Evolutionary conservation across 257 asterid species (phyloP), one percentile per base, ranked within the genome.

Genomic region (Datura wrightii): DNA sequence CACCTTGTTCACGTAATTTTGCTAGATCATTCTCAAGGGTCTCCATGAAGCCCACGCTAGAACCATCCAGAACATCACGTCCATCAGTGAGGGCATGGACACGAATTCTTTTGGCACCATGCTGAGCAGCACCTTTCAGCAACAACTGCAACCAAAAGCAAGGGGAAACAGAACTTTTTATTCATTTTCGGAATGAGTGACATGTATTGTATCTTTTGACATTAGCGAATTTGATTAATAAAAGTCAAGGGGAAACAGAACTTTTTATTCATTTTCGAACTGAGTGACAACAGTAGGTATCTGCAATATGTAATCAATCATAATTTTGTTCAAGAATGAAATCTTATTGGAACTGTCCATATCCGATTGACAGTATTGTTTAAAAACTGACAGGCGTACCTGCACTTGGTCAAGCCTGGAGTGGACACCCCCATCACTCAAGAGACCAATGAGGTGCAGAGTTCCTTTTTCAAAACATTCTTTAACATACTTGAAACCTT

Each of bases 341-440:
- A 24, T 24, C 31, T 24, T 24, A 24, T 24, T 24, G 31, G 31
- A 24, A 24, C 31, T 24, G 31, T 24, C 31, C 31, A 24, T 24
- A 24, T 24, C 31, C 31, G 31, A 24, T 24, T 24, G 52, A 18
- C 19, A 16, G 42, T 44, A 37, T 10, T 59, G 56, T 74, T 48
- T 46, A 74, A 48, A 24, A 74, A 31, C 41, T 59, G 34, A 39
- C 1, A 84, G 59, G 81, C 55, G 18, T 90, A 93, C 98, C 98
- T 86, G 97, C 87, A 94, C 67, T 89, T 93, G 97, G 82, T 96
- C 92, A 16, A 96, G 90, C 86, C 98, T 91, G 66, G 99, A 96
- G 90, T 96, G 98, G 71, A 96, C 99, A 79, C 99, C 99, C 56
- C 99, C 99, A 85, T 96, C 98, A 87, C 98, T 94, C 80, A 94